Percentiles rank a stretch among this genome's conserved stretches.
Evolutionary conservation across 371 early-diverging fungal species (phyloP).

Genomic region (Gilbertella persicaria): DNA sequence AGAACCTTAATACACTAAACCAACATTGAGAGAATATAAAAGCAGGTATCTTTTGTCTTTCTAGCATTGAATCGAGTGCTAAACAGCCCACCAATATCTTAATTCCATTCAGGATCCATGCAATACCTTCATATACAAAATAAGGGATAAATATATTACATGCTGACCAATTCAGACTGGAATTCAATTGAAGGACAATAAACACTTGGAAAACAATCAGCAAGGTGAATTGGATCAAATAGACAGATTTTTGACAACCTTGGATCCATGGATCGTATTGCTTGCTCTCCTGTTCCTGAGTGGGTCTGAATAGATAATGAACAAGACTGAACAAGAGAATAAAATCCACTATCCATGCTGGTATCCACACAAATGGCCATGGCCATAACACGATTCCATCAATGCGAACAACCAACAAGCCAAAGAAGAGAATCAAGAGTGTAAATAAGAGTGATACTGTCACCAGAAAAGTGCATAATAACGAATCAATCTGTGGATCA

Average conservation of each 20-base stretch:
- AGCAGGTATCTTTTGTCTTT: not conserved
- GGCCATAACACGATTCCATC: constrained; percentile 72
- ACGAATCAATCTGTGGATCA: constrained; percentile 76
- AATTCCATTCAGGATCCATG: constrained; percentile 35
- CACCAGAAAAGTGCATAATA: constrained; percentile 67
- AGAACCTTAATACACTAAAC: constrained; percentile 58
- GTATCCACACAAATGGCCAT: constrained; percentile 76
- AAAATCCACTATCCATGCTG: constrained; percentile 75
- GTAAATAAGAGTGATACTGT: constrained; percentile 55
- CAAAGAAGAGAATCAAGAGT: constrained; percentile 76
- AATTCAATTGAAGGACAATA: constrained; percentile 53
- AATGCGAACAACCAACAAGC: constrained; percentile 73
- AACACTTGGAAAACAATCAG: constrained; percentile 55
- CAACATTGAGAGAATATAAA: constrained; percentile 55
- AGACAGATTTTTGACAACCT: too few relatives aligned
- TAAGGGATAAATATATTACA: constrained; percentile 73
- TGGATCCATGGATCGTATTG: too few relatives aligned
- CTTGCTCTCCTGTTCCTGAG: too few relatives aligned
- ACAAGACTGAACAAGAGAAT: constrained; percentile 32
- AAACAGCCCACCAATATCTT: constrained; percentile 26
- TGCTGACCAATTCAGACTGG: constrained; percentile 51
- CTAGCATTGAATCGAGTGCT: constrained; percentile 11
- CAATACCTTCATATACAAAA: constrained; percentile 63
- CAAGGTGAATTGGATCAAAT: constrained; percentile 38
- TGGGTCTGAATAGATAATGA: constrained; percentile 22